These are phyloP conservation scores for Mucor circinelloides DNA, from an alignment of 371 early-diverging fungal genomes.

Conservation along the genomic window DNA sequence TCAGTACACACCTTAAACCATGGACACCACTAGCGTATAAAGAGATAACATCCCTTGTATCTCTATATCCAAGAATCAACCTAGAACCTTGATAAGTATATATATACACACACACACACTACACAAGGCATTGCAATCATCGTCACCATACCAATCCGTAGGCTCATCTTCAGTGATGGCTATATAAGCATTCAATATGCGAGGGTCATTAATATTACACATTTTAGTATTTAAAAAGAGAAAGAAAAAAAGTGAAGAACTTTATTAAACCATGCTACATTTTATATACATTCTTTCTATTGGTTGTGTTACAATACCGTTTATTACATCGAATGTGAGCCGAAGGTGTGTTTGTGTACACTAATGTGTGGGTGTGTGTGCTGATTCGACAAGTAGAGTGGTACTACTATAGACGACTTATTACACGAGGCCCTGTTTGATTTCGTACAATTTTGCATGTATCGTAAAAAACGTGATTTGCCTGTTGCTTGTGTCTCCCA, in stretches of 20 bases:
- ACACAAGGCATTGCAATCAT: neutral
- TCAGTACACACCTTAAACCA: constrained; percentile 44
- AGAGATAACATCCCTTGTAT: constrained; percentile 69
- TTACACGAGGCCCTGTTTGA: neutral
- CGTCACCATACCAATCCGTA: constrained; percentile 55
- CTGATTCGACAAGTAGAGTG: neutral
- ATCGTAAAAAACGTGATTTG: neutral
- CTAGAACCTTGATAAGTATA: constrained; percentile 27
- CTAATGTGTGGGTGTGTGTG: neutral
- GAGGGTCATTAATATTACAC: constrained; percentile 72
- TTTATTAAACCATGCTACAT: neutral
- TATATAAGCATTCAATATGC: constrained; percentile 63
- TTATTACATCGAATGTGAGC: neutral
- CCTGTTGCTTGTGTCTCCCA: neutral
- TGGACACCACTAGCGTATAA: constrained; percentile 62
- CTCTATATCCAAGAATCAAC: constrained; percentile 72
- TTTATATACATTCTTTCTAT: neutral
- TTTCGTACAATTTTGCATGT: neutral
- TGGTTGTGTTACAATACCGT: neutral
- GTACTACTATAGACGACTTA: neutral
- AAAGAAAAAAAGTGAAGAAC: constrained; percentile 1
- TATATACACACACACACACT: too few relatives aligned
- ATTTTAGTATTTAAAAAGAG: constrained; percentile 25
- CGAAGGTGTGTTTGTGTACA: neutral
- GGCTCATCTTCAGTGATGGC: constrained; percentile 57